Evolutionary conservation across 2,329 filamentous ascomycete genomes (phyloP).

Genomic region (Falciphora oryzae): DNA sequence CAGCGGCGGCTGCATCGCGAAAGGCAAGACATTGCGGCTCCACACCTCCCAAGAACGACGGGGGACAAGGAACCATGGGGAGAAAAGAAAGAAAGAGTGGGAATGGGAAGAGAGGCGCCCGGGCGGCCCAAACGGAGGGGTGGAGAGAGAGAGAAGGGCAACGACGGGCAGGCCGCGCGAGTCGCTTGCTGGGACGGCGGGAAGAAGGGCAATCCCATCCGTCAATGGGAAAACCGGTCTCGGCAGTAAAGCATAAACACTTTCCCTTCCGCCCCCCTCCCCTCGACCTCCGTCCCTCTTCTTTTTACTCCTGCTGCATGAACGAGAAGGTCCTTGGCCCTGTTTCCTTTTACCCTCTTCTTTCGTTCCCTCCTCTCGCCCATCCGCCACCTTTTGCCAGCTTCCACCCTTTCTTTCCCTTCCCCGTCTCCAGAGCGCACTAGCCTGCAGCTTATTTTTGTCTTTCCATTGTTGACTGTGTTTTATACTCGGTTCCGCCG

Average conservation of each 20-base stretch:
- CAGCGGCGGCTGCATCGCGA: neutral
- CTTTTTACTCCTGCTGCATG: neutral
- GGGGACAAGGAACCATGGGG: neutral
- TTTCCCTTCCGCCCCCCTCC: neutral
- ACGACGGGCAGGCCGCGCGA: neutral
- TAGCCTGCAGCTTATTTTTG: conserved; percentile 18
- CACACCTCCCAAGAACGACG: neutral
- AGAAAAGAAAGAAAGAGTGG: neutral
- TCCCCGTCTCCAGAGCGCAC: conserved; percentile 22
- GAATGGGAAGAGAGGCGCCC: neutral
- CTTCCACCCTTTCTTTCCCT: conserved; percentile 17
- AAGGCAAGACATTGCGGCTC: conserved; percentile 7
- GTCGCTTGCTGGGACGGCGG: neutral
- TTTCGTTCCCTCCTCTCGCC: conserved; percentile 16
- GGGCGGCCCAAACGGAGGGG: too few species aligned
- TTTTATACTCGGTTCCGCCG: neutral
- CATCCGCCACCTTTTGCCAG: neutral
- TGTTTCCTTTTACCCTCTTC: conserved; percentile 15
- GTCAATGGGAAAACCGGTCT: neutral
- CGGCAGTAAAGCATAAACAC: neutral
- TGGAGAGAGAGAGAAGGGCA: too few species aligned
- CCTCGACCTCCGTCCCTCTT: conserved; percentile 7
- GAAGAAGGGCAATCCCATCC: neutral
- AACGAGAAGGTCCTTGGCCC: conserved; percentile 4
- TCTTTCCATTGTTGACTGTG: neutral